Base-by-base conservation (phyloP, 1,284 basidiomycete genomes). In the Vanrija humicola region DNA sequence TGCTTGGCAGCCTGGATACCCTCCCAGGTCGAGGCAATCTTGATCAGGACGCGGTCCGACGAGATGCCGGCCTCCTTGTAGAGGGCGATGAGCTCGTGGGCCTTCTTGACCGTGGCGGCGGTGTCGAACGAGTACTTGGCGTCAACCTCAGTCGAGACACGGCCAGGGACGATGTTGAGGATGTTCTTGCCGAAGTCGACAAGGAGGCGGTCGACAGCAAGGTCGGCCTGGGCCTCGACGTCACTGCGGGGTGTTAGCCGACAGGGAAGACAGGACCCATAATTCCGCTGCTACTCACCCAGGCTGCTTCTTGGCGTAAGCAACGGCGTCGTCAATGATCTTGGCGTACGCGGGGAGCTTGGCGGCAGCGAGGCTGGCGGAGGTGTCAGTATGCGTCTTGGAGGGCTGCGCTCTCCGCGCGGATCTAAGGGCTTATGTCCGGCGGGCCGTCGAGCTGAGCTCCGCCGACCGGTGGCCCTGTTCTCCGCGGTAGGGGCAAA, bases 11-110 rank as follows among this genome's bases (percentile, higher is more conserved):
- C 95, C 79, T 98, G 95, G 80, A 98, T 98, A 80, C 95, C 96
- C 79, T 98, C 95, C 90, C 91, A 99, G 50, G 94, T 96, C 40
- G 95, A 96, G 29, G 95, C 95, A 69, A 99, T 96, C 83, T 98
- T 98, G 86, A 98, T 97, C 69, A 98, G 82, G 62, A 97, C 81
- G 61, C 95, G 91, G 59, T 98, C 93, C 79, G 90, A 91, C 76
- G 84, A 81, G 79, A 98, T 85, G 62, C 95, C 95, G 61, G 90
- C 77, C 38, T 87, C 88, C 57, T 95, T 84, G 83, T 99, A 99
- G 61, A 98, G 87, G 38, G 84, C 85, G 70, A 98, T 98, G 70
- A 98, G 85, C 76, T 95, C 84, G 79, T 87, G 87, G 61, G 92
- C 93, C 87, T 89, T 75, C 56, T 59, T 66, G 60, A 72, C 68